These are phyloP conservation scores for Paracoccidioides brasiliensis DNA, from an alignment of 2,329 filamentous ascomycete species.

Conservation along the genomic window DNA sequence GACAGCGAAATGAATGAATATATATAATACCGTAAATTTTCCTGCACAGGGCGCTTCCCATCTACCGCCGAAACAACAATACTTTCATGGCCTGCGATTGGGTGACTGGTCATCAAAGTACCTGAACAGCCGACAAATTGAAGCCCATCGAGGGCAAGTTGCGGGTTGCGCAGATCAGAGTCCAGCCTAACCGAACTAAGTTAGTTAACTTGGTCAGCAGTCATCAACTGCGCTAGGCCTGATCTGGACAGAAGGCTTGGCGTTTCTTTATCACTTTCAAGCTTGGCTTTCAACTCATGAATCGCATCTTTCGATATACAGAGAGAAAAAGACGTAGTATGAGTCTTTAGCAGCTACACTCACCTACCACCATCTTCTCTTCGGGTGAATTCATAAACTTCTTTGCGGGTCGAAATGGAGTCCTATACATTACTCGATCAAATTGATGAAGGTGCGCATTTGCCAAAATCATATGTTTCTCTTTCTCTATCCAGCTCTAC, in stretches of 20 bases:
- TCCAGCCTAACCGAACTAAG: neutral
- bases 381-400: neutral
- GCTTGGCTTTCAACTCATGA: neutral
- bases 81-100: too few relatives aligned
- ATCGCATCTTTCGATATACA: neutral
- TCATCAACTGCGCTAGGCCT: neutral
- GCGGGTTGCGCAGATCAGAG: neutral
- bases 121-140: neutral
- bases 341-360: neutral
- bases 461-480: neutral
- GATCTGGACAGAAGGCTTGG: neutral
- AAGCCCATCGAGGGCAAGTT: neutral
- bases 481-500: slow-evolving; percentile 3
- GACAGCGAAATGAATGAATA: too few relatives aligned
- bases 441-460: slow-evolving; percentile 39
- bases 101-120: too few relatives aligned
- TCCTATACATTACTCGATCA: slow-evolving; percentile 58
- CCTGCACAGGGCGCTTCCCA: too few relatives aligned
- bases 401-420: slow-evolving; percentile 30
- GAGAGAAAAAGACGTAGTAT: too few relatives aligned
- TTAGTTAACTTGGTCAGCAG: neutral
- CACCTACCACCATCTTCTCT: neutral
- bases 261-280: neutral
- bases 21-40: too few relatives aligned
- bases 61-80: too few relatives aligned